Conservation (phyloP, 1,139 yeast species). For the Diutina siamensis region DNA sequence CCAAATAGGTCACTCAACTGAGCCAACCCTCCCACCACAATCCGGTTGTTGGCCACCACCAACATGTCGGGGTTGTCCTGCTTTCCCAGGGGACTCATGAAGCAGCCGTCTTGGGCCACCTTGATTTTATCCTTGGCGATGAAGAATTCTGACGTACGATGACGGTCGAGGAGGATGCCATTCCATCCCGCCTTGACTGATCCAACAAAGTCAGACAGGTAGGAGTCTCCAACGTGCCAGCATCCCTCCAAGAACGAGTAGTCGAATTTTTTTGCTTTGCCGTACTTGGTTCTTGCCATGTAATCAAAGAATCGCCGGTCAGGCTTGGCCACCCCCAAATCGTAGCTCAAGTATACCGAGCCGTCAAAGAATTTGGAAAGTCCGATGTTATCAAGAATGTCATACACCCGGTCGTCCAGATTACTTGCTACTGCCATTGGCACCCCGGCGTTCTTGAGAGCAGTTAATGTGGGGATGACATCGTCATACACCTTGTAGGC, state of each 20-base stretch:
- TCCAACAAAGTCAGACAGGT: constrained; percentile 41
- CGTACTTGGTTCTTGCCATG: constrained; percentile 13
- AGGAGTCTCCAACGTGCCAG: constrained; percentile 64
- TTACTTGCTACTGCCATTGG: constrained; percentile 42
- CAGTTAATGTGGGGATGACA: constrained; percentile 34
- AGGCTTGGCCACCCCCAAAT: constrained; percentile 44
- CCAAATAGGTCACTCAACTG: not conserved
- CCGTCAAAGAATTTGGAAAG: constrained; percentile 25
- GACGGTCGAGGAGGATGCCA: constrained; percentile 42
- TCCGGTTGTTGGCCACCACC: constrained; percentile 6
- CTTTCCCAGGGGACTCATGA: not conserved
- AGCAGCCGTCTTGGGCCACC: not conserved
- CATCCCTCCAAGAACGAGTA: constrained; percentile 14
- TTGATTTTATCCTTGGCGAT: constrained; percentile 6
- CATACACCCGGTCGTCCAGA: constrained; percentile 42
- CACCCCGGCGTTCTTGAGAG: constrained; percentile 20
- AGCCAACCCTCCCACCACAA: not conserved
- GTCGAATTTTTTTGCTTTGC: not conserved
- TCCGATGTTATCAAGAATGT: constrained; percentile 35
- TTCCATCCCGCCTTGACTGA: constrained; percentile 49
- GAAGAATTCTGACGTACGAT: constrained; percentile 15
- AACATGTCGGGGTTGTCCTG: not conserved
- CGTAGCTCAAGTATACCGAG: constrained; percentile 40
- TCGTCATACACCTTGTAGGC: constrained; percentile 48
- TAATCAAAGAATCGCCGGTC: constrained; percentile 31